Evolutionary conservation across 1,139 yeast genomes (phyloP).

Genomic region (Kurtzmaniella quercitrusa): DNA sequence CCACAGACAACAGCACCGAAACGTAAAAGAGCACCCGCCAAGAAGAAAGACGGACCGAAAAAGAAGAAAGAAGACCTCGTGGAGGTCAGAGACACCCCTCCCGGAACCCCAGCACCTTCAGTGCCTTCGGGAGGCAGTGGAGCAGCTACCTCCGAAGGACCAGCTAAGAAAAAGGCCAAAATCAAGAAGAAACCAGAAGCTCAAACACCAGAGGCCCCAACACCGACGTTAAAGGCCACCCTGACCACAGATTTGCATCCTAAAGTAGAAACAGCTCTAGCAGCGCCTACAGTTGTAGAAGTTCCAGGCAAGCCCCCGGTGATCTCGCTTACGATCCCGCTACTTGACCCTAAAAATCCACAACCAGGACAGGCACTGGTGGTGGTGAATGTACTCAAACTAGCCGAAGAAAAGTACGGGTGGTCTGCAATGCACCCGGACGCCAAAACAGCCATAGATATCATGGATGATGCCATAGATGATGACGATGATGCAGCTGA

Average conservation of each 20-base stretch:
- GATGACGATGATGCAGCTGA: constrained; percentile 58
- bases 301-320: constrained; percentile 31
- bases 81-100: constrained; percentile 3
- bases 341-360: constrained; percentile 45
- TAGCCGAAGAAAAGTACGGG: constrained; percentile 86
- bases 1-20: constrained; percentile 8
- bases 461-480: constrained; percentile 59
- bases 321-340: constrained; percentile 58
- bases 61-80: constrained; percentile 11
- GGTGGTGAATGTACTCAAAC: constrained; percentile 69
- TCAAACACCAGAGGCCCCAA: constrained; percentile 2
- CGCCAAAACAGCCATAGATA: constrained; percentile 55
- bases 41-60: constrained; percentile 13
- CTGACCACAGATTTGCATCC: constrained; percentile 16
- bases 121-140: constrained; percentile 4
- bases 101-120: constrained; percentile 2
- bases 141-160: constrained; percentile 3
- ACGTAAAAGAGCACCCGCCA: constrained; percentile 10
- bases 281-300: constrained; percentile 6
- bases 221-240: constrained; percentile 11
- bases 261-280: constrained; percentile 3
- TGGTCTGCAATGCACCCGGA: constrained; percentile 70
- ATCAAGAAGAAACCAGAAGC: constrained; percentile 10
- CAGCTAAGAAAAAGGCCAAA: constrained; percentile 9
- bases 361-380: constrained; percentile 67